A percentile compares a stretch with the other conserved stretches of the same genome.
phyloP scores from a whole-genome alignment of 1,284 basidiomycete genomes.

The Butyriboletus regius region DNA sequence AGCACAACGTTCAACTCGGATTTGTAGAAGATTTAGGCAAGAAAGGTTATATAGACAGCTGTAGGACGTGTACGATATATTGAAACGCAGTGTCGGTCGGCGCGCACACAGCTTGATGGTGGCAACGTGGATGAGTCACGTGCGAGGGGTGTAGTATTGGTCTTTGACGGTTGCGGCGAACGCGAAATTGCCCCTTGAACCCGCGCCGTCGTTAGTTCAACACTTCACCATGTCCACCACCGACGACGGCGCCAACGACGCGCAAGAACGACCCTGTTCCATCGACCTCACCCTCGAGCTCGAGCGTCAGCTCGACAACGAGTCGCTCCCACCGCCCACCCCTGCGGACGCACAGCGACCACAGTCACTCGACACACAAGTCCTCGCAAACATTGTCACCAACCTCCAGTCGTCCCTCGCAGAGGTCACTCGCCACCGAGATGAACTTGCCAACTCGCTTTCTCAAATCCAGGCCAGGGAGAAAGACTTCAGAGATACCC shows the following conservation, averaged over 20 bases:
- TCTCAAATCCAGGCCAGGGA: constrained; percentile 48
- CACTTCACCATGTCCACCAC: constrained; percentile 19
- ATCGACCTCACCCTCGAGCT: constrained; percentile 72
- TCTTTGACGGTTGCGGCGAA: constrained; percentile 6
- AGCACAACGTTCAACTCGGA: neutral
- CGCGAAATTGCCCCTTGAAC: constrained; percentile 3
- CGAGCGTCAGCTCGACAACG: constrained; percentile 64
- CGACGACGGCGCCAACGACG: constrained; percentile 7
- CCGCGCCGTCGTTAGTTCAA: neutral
- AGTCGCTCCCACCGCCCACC: constrained; percentile 47
- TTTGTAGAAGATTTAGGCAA: constrained; percentile 15
- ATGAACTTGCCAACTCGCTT: constrained; percentile 51
- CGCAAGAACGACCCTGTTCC: constrained; percentile 42
- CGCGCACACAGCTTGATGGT: neutral
- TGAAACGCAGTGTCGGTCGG: neutral
- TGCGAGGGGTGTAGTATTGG: constrained; percentile 2
- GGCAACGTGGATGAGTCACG: constrained; percentile 12
- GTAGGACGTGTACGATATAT: constrained; percentile 18
- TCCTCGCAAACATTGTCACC: constrained; percentile 65
- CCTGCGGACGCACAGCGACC: constrained; percentile 33
- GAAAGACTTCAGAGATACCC: constrained; percentile 51
- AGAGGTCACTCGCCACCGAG: constrained; percentile 59
- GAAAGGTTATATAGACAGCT: constrained; percentile 2
- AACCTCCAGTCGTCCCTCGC: constrained; percentile 57
- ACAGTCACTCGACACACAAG: constrained; percentile 62